A percentile compares a stretch with the other conserved stretches of the same genome.
Conservation (phyloP, 768 basidiomycete species). For the Rhizopogon vesiculosus region DNA sequence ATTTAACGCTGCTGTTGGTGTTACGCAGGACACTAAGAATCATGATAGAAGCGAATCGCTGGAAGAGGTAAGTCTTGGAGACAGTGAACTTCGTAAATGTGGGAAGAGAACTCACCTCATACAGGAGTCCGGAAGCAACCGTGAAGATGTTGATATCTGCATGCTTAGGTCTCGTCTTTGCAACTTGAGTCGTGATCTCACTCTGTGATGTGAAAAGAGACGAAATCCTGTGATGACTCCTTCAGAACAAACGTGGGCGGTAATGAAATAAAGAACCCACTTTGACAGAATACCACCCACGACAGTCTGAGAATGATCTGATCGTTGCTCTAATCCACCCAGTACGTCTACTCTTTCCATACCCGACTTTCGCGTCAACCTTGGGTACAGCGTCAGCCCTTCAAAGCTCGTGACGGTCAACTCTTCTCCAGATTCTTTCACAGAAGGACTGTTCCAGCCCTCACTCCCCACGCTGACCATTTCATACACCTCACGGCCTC, state of each 20-base stretch:
- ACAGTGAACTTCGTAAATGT: not conserved
- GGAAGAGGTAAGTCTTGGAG: slow-evolving; percentile 2
- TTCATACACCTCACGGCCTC: slow-evolving; percentile 73
- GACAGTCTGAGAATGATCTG: slow-evolving; percentile 31
- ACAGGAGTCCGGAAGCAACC: slow-evolving; percentile 92
- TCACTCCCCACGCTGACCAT: slow-evolving; percentile 86
- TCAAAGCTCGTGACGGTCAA: slow-evolving; percentile 87
- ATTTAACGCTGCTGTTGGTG: slow-evolving; percentile 93
- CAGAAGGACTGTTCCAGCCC: slow-evolving; percentile 78
- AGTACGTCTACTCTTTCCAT: slow-evolving; percentile 85
- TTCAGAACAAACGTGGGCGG: slow-evolving; percentile 5
- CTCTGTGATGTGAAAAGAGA: slow-evolving; percentile 36
- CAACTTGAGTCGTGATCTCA: slow-evolving; percentile 17
- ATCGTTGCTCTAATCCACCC: slow-evolving; percentile 33
- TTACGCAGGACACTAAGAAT: slow-evolving; percentile 93
- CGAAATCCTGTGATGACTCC: slow-evolving; percentile 34
- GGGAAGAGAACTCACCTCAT: slow-evolving; percentile 61
- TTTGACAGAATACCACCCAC: slow-evolving; percentile 46
- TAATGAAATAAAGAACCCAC: slow-evolving; percentile 31
- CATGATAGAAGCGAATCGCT: slow-evolving; percentile 99
- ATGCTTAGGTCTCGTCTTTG: slow-evolving; percentile 36
- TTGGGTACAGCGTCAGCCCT: slow-evolving; percentile 84
- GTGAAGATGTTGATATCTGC: slow-evolving; percentile 99
- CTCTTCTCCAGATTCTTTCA: slow-evolving; percentile 64
- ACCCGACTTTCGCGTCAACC: slow-evolving; percentile 62